Evolutionary conservation across 73 alveolate species (phyloP), one percentile per base, ranked within the genome.

Genomic region (Symbiodinium natans): DNA sequence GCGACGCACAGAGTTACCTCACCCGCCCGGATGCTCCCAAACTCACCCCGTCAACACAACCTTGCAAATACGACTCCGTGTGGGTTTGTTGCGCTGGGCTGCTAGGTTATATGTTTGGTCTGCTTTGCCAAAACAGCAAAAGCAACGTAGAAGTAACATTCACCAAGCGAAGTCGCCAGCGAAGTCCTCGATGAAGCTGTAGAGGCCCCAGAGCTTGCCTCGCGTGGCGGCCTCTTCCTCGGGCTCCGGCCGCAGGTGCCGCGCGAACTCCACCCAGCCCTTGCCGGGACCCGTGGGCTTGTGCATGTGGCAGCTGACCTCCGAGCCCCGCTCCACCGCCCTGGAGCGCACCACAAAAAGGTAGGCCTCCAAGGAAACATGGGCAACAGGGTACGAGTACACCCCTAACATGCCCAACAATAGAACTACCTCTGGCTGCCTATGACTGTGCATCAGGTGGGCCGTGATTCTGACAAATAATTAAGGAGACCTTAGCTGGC

Each of bases 171-270:
- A 0, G 71, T 23, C 15, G 71, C 41, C 83, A 15, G 83, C 40
- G 43, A 92, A 77, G 83, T 84, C 98, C 43, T 92, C 98, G 42
- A 92, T 92, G 92, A 92, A 92, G 46, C 98, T 92, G 83, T 92
- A 92, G 29, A 92, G 92, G 23, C 98, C 98, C 84, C 84, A 74
- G 42, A 33, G 46, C 84, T 33, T 34, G 13, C 84, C 84, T 0
- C 84, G 43, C 6, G 27, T 21, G 36, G 8, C 36, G 6, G 6
- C 41, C 3, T 68, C 97, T 27, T 36, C 88, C 11, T 39, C 92
- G 6, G 98, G 98, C 34, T 92, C 98, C 15, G 98, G 98, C 4
- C 98, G 98, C 63, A 41, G 54, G 54, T 92, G 98, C 29, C 71
- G 36, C n/a, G 98, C 98, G 41, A 92, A 68, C 40, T 92, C 92